These are phyloP conservation scores for Hypsizygus ulmarius DNA, from an alignment of 1,284 basidiomycete genomes.

Conservation along the genomic window DNA sequence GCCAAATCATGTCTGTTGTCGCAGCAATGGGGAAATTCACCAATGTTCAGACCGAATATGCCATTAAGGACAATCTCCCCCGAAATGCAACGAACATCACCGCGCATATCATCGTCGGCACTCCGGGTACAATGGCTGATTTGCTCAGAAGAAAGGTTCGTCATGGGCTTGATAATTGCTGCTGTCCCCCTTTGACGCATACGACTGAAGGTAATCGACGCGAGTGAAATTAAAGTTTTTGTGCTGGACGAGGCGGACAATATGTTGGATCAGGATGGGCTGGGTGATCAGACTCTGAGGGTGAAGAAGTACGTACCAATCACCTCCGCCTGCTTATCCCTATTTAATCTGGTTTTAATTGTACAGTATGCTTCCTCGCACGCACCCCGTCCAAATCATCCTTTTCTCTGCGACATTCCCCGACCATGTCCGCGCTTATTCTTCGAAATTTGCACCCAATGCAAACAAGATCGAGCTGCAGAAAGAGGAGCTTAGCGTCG, in stretches of 20 bases:
- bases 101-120: slow-evolving; percentile 94
- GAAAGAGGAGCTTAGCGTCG: slow-evolving; percentile 92
- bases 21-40: slow-evolving; percentile 96
- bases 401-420: slow-evolving; percentile 99
- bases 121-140: slow-evolving; percentile 93
- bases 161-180: neutral
- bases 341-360: neutral
- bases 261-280: slow-evolving; percentile 94
- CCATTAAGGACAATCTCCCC: slow-evolving; percentile 84
- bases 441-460: slow-evolving; percentile 87
- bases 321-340: slow-evolving; percentile 9
- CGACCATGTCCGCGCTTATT: slow-evolving; percentile 88
- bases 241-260: slow-evolving; percentile 99
- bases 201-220: slow-evolving; percentile 59
- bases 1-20: slow-evolving; percentile 97
- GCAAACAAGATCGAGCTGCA: slow-evolving; percentile 97
- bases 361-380: slow-evolving; percentile 63
- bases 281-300: slow-evolving; percentile 94
- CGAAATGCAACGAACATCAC: slow-evolving; percentile 70
- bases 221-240: slow-evolving; percentile 85
- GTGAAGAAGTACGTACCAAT: slow-evolving; percentile 82
- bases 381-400: slow-evolving; percentile 75
- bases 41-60: slow-evolving; percentile 88
- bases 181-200: neutral
- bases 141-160: slow-evolving; percentile 61